Percentiles rank a stretch among this genome's conserved stretches.
Conservation (phyloP, 306 rosid genomes). For the Benincasa hispida region DNA sequence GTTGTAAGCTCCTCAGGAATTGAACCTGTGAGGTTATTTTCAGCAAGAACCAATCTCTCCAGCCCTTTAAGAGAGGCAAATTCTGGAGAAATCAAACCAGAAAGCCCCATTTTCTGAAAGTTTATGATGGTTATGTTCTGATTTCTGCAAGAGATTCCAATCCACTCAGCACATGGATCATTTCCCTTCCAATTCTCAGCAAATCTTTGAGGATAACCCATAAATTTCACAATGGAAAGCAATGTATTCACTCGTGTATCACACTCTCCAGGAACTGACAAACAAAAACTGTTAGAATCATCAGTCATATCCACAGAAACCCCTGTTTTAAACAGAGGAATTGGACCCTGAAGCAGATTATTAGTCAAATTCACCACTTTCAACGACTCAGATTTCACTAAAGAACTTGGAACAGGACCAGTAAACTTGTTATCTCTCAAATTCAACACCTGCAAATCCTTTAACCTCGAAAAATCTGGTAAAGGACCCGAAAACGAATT, state of each 20-base stretch:
- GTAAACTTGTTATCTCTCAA: constrained; percentile 66
- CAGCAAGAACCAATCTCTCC: constrained; percentile 48
- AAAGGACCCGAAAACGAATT: constrained; percentile 59
- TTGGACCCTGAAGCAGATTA: constrained; percentile 57
- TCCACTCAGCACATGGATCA: constrained; percentile 63
- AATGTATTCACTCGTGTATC: constrained; percentile 40
- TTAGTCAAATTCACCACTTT: constrained; percentile 59
- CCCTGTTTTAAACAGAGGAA: constrained; percentile 39
- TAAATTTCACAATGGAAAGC: constrained; percentile 33
- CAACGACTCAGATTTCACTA: constrained; percentile 36
- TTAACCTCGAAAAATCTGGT: constrained; percentile 53
- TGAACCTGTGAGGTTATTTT: constrained; percentile 54
- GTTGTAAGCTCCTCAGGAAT: constrained; percentile 50
- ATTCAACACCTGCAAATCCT: constrained; percentile 33
- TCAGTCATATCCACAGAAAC: constrained; percentile 46
- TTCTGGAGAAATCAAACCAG: constrained; percentile 48
- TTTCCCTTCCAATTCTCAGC: constrained; percentile 70
- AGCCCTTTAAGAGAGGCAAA: constrained; percentile 43
- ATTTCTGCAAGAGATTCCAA: constrained; percentile 54
- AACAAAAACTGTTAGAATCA: constrained; percentile 58
- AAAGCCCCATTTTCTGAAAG: constrained; percentile 69
- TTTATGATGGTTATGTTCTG: constrained; percentile 45
- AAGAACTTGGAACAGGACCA: constrained; percentile 57
- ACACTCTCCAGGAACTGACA: constrained; percentile 44
- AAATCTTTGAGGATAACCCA: constrained; percentile 63